A percentile compares a stretch with the other conserved stretches of the same genome.
phyloP scores from a whole-genome alignment of 768 basidiomycete genomes.

The Myochromella boudieri region DNA sequence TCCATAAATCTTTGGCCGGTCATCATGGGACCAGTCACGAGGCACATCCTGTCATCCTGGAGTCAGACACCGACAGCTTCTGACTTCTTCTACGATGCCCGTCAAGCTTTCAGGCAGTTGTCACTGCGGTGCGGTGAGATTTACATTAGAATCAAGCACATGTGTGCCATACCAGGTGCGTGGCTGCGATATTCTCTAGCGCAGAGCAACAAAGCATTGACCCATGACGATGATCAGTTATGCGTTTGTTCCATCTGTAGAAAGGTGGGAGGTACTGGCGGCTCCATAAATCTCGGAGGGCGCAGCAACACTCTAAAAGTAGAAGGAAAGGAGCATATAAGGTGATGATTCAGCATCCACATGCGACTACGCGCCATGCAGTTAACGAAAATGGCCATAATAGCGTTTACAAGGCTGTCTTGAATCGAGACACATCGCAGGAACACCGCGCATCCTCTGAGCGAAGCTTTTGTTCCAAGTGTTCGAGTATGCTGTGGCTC shows the following conservation, averaged over 20 bases:
- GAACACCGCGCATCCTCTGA: slow-evolving; percentile 52
- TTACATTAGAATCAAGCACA: slow-evolving; percentile 51
- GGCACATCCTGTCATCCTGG: background rate
- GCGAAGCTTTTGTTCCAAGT: slow-evolving; percentile 62
- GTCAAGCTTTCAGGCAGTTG: slow-evolving; percentile 55
- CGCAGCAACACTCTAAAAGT: slow-evolving; percentile 49
- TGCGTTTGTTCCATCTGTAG: slow-evolving; percentile 72
- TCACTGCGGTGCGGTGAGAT: slow-evolving; percentile 52
- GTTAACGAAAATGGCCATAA: background rate
- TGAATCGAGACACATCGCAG: slow-evolving; percentile 53
- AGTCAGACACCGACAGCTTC: background rate
- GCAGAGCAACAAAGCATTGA: background rate
- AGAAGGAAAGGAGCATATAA: slow-evolving; percentile 53
- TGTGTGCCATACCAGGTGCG: slow-evolving; percentile 64
- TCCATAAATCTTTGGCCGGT: background rate
- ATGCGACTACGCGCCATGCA: too few relatives aligned
- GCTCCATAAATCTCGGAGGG: slow-evolving; percentile 67
- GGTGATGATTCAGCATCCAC: too few relatives aligned
- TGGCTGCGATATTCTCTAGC: background rate
- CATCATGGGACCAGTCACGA: background rate
- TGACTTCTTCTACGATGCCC: slow-evolving; percentile 40
- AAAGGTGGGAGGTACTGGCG: slow-evolving; percentile 66
- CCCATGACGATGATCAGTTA: slow-evolving; percentile 31
- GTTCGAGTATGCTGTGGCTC: slow-evolving; percentile 67
- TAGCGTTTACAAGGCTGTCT: slow-evolving; percentile 64